Percentiles rank a stretch among this genome's conserved stretches.
Evolutionary conservation across 1,139 yeast species (phyloP).

Genomic region (Nakaseomyces glabratus): DNA sequence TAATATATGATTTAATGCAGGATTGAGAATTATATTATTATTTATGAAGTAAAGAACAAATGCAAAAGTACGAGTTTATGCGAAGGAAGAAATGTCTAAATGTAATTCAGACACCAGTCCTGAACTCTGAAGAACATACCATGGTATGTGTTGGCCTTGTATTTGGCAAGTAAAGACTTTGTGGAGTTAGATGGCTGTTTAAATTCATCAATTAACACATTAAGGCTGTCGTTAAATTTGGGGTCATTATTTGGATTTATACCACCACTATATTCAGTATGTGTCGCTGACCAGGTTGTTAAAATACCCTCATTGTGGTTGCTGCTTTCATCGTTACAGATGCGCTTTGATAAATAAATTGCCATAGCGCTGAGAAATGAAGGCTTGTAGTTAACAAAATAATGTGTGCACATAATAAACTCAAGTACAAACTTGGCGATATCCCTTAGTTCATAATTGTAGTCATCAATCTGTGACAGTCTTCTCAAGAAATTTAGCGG

Average conservation of each 20-base stretch:
- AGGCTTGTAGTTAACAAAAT: constrained; percentile 66
- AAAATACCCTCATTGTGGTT: not conserved
- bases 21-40: no score
- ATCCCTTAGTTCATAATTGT: constrained; percentile 81
- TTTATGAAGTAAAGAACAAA: no score
- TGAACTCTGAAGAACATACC: constrained; percentile 17
- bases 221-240: constrained; percentile 3
- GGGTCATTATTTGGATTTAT: constrained; percentile 14
- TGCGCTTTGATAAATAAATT: constrained; percentile 8
- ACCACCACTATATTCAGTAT: constrained; percentile 82
- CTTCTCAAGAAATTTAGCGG: constrained; percentile 91
- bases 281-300: constrained; percentile 58
- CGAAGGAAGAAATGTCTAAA: not conserved
- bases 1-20: no score
- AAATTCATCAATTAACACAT: constrained; percentile 3
- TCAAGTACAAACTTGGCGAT: constrained; percentile 83
- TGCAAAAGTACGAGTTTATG: no score
- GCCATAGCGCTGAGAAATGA: constrained; percentile 85
- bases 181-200: constrained; percentile 24
- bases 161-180: constrained; percentile 25
- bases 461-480: constrained; percentile 88
- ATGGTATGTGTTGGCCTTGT: constrained; percentile 18
- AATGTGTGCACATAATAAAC: constrained; percentile 68
- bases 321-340: constrained; percentile 46
- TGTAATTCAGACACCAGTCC: constrained; percentile 12